Conservation (phyloP, 2,329 filamentous ascomycete genomes). For the Colletotrichum navitas region DNA sequence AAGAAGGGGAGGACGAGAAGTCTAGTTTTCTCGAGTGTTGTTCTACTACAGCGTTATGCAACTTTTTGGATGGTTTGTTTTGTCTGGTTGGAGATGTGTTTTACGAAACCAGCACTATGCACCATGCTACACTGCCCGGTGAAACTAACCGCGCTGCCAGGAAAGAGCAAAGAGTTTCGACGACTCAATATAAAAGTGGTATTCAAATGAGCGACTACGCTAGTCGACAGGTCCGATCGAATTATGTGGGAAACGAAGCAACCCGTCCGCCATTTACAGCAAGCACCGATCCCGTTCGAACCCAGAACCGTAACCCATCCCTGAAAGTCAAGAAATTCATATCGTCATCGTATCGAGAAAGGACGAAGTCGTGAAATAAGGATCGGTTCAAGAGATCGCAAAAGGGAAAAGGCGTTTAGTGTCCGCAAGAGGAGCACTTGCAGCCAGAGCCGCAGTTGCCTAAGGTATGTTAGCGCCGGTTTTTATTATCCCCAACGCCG, state of each 20-base stretch:
- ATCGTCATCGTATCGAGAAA: slow-evolving; percentile 14
- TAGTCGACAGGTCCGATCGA: slow-evolving; percentile 15
- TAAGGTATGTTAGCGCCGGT: slow-evolving; percentile 33
- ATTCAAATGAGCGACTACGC: slow-evolving; percentile 37
- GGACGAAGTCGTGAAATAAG: neutral
- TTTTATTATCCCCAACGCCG: neutral
- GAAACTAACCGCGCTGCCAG: neutral
- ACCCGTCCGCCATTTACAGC: slow-evolving; percentile 26
- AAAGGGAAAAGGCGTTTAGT: slow-evolving; percentile 13
- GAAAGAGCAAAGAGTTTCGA: neutral
- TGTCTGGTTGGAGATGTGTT: too few species aligned
- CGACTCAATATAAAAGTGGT: slow-evolving; percentile 20
- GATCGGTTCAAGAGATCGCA: slow-evolving; percentile 1
- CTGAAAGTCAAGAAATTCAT: slow-evolving; percentile 18
- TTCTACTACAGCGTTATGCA: accelerated
- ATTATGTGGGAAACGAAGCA: neutral
- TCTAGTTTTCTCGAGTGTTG: neutral
- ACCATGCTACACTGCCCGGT: neutral
- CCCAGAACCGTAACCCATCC: neutral
- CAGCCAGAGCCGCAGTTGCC: slow-evolving; percentile 44
- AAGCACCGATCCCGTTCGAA: neutral
- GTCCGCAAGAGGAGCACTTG: slow-evolving; percentile 39
- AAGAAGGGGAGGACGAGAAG: neutral
- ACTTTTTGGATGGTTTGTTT: too few species aligned
- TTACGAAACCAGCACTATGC: neutral